Base-by-base conservation (phyloP, 2,329 filamentous ascomycete species). In the Phaeosphaeriaceae sp. region DNA sequence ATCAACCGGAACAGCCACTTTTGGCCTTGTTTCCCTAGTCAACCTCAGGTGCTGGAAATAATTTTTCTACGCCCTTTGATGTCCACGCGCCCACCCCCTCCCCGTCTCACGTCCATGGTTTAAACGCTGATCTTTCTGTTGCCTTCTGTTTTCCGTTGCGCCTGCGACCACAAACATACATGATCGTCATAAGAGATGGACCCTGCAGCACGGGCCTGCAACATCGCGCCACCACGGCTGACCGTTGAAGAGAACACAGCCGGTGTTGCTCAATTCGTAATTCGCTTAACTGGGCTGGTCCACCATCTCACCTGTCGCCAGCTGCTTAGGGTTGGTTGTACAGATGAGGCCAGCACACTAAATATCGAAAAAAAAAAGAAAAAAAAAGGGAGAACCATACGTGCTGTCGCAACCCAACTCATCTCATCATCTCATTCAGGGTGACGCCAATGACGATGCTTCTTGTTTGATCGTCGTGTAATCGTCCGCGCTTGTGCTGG, bases 181-280 rank as follows among this genome's bases (percentile, higher is more conserved):
- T 39, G 65, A 68, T 68, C 63, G 57, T 53, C 65, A 42, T 49
- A 56, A 54, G 46, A 52, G 37, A 46, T 55, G 61, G 62, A 62
- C 65, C 63, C 65, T 66, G 62, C 60, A 41, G 47, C 52, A 45
- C 47, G 28, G 36, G 44, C 53, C 38, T 64, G 54, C 42, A 38
- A 40, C 57, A 49, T 42, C 43, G 34, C 42, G 36, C 38, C 41
- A 30, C 40, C 23, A 37, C 23, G 23, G 23, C 23, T 32, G 23
- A 44, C 48, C 46, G 44, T 47, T 48, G 48, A 42, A 35, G 30
- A 47, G 34, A 36, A 36, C 39, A 38, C 48, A 51, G 7, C 39
- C 18, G 17, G 35, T 34, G 33, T 36, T 28, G 21, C 21, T 23
- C 8, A 23, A 23, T 23, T 23, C 21, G 21, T 23, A 23, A 23